phyloP scores from a whole-genome alignment of 495 filamentous ascomycete species.

The Chaetomium cochliodes region DNA sequence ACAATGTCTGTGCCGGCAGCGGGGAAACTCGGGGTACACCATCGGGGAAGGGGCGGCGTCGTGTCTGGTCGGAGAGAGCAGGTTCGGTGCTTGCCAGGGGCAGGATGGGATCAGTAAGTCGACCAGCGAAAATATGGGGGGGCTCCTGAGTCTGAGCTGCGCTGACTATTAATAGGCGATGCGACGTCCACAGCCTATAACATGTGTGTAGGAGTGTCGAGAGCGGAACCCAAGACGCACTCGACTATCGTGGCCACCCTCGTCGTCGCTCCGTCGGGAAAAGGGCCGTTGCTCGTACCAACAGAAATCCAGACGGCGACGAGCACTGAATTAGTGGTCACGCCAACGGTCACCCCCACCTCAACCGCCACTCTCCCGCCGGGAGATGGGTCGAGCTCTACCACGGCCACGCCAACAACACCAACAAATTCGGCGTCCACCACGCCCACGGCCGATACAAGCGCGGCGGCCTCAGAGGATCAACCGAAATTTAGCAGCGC shows the following conservation, averaged over 20 bases:
- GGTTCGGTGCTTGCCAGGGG: conserved; percentile 43
- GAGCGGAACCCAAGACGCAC: conserved; percentile 59
- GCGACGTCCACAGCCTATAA: conserved; percentile 47
- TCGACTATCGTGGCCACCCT: conserved; percentile 59
- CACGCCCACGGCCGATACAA: conserved; percentile 13
- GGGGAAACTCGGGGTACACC: conserved; percentile 62
- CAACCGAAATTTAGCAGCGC: conserved; percentile 32
- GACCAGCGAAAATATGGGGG: neutral
- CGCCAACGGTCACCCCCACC: conserved; percentile 18
- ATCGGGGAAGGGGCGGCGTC: conserved; percentile 66
- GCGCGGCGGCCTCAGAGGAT: neutral
- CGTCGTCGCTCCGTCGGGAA: conserved; percentile 36
- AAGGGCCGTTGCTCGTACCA: conserved; percentile 29
- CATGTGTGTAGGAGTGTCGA: conserved; percentile 57
- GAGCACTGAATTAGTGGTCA: conserved; percentile 18
- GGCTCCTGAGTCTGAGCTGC: neutral
- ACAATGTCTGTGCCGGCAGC: conserved; percentile 61
- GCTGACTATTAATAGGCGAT: conserved; percentile 36
- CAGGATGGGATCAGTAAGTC: conserved; percentile 40
- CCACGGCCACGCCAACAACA: conserved; percentile 23
- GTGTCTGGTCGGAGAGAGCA: conserved; percentile 55
- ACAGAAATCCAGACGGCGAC: conserved; percentile 27
- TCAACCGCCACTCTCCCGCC: conserved; percentile 16
- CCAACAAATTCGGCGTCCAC: conserved; percentile 22
- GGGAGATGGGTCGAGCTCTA: conserved; percentile 20